Evolutionary conservation across 2,329 filamentous ascomycete genomes (phyloP).

Genomic region (Pleurostoma richardsiae): DNA sequence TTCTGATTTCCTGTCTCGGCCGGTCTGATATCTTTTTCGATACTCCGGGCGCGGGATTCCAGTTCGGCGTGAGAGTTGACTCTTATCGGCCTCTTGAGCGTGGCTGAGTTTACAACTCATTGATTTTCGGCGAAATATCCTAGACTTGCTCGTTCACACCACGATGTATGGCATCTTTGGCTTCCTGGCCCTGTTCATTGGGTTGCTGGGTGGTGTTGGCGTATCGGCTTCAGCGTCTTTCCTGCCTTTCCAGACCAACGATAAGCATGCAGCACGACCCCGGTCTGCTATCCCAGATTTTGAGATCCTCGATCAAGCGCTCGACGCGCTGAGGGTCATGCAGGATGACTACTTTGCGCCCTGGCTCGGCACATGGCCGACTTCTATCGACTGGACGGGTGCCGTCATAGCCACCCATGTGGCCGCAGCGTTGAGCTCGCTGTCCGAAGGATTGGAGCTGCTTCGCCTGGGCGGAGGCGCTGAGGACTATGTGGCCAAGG

Average conservation of each 20-base stretch:
- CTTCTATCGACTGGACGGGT: constrained; percentile 87
- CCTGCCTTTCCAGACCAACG: neutral
- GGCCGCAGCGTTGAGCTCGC: constrained; percentile 65
- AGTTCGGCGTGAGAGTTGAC: too few relatives aligned
- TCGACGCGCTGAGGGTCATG: constrained; percentile 67
- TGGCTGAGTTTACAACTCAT: too few relatives aligned
- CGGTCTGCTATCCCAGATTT: neutral
- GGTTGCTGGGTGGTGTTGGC: neutral
- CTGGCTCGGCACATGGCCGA: constrained; percentile 78
- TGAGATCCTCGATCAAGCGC: constrained; percentile 39
- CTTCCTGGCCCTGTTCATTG: neutral
- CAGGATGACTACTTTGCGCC: constrained; percentile 73
- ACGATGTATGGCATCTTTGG: too few relatives aligned
- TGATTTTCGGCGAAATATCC: too few relatives aligned
- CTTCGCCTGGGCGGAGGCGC: constrained; percentile 24
- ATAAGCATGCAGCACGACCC: neutral
- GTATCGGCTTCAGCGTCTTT: neutral
- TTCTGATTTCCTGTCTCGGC: too few relatives aligned
- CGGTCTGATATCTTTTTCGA: too few relatives aligned
- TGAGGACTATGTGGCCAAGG: constrained; percentile 46
- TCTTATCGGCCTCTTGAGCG: too few relatives aligned
- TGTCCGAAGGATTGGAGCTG: constrained; percentile 54
- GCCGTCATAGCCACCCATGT: constrained; percentile 80
- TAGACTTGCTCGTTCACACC: too few relatives aligned
- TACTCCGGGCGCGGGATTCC: too few relatives aligned